A percentile compares a stretch with the other conserved stretches of the same genome.
These are phyloP conservation scores for Trichocladium uniseriatum DNA, from an alignment of 495 filamentous ascomycete species.

Conservation along the genomic window DNA sequence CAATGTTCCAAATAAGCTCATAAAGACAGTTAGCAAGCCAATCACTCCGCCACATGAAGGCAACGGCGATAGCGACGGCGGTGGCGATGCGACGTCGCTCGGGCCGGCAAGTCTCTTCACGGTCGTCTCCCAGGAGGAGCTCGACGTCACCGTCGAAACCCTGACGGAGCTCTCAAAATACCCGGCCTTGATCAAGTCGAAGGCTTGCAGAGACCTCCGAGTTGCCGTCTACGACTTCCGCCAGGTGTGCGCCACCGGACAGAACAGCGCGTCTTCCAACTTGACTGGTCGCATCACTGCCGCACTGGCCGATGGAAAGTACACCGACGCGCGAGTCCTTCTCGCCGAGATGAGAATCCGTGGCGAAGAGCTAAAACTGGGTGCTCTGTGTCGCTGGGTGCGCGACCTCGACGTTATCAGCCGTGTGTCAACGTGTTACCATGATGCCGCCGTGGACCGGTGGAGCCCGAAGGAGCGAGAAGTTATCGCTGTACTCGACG, in stretches of 20 bases:
- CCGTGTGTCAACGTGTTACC: constrained; percentile 24
- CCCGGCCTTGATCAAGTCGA: constrained; percentile 36
- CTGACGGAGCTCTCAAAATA: constrained; percentile 31
- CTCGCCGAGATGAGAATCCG: constrained; percentile 41
- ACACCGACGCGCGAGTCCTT: constrained; percentile 33
- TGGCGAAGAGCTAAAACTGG: constrained; percentile 34
- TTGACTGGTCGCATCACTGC: constrained; percentile 35
- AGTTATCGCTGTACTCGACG: constrained; percentile 33
- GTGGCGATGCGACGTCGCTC: background rate
- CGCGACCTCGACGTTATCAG: constrained; percentile 41
- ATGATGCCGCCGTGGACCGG: background rate
- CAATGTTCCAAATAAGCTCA: constrained; percentile 20
- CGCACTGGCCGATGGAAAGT: constrained; percentile 36
- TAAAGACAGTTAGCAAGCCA: constrained; percentile 11
- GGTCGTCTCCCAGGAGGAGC: constrained; percentile 34
- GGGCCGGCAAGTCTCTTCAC: constrained; percentile 24
- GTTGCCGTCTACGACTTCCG: constrained; percentile 39
- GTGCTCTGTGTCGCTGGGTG: constrained; percentile 42
- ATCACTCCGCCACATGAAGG: background rate
- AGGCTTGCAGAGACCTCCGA: constrained; percentile 37
- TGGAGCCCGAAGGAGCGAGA: constrained; percentile 21
- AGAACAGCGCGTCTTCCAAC: background rate
- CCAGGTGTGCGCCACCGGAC: constrained; percentile 21
- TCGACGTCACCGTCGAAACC: constrained; percentile 39
- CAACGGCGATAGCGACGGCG: background rate